phyloP scores from a whole-genome alignment of 768 basidiomycete genomes.

The Tricholoma bakamatsutake region DNA sequence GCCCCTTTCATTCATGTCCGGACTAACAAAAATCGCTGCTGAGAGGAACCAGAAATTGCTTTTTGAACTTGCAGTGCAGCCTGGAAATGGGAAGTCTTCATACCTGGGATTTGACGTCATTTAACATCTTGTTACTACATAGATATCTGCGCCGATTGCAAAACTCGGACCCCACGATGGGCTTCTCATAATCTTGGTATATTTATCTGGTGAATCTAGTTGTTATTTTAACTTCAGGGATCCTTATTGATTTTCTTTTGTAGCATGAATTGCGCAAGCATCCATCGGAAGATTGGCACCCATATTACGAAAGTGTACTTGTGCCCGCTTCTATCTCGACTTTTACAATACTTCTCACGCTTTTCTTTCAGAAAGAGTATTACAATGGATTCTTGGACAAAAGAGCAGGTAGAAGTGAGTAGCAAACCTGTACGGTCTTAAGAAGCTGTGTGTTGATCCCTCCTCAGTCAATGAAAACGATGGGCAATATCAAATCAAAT shows the following conservation, averaged over 20 bases:
- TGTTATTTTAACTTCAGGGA: not conserved
- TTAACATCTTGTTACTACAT: slow-evolving; percentile 10
- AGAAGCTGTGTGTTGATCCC: slow-evolving; percentile 4
- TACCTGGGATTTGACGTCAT: slow-evolving; percentile 7
- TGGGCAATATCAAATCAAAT: slow-evolving; percentile 82
- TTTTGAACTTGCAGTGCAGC: slow-evolving; percentile 59
- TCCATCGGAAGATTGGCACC: slow-evolving; percentile 93
- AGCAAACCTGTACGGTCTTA: slow-evolving; percentile 7
- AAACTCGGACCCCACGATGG: slow-evolving; percentile 83
- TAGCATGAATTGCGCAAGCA: slow-evolving; percentile 83
- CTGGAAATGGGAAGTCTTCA: slow-evolving; percentile 71
- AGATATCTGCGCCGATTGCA: slow-evolving; percentile 94
- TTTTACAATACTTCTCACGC: not conserved
- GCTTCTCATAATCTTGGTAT: slow-evolving; percentile 85
- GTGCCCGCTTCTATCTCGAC: not conserved
- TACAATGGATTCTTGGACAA: slow-evolving; percentile 82
- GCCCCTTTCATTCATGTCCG: slow-evolving; percentile 23
- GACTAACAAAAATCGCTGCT: slow-evolving; percentile 49
- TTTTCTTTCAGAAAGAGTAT: slow-evolving; percentile 70
- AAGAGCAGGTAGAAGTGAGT: slow-evolving; percentile 82
- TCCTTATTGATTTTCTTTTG: slow-evolving; percentile 1
- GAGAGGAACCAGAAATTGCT: slow-evolving; percentile 65
- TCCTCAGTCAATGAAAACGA: slow-evolving; percentile 65
- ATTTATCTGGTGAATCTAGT: slow-evolving; percentile 66
- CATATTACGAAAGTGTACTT: slow-evolving; percentile 91